These are phyloP conservation scores for Pyrenochaeta sp. DNA, from an alignment of 2,329 filamentous ascomycete genomes.

Conservation along the genomic window DNA sequence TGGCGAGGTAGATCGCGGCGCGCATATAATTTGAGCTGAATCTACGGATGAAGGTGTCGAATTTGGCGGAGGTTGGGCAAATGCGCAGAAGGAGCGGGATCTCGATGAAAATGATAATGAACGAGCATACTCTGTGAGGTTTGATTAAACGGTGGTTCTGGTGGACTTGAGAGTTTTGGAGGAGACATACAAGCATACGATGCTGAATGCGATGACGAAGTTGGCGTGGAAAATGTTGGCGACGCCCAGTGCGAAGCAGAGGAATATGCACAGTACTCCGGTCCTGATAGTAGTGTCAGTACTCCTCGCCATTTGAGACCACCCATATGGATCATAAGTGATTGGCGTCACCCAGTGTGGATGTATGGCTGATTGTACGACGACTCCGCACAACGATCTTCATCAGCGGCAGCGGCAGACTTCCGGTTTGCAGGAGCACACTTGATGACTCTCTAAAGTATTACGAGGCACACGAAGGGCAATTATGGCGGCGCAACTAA, in stretches of 20 bases:
- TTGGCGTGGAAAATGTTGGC: conserved; percentile 72
- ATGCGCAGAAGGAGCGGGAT: conserved; percentile 95
- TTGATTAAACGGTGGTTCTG: conserved; percentile 8
- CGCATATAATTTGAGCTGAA: conserved; percentile 98
- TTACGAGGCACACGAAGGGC: not conserved
- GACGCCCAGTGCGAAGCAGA: conserved; percentile 73
- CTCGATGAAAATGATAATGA: conserved; percentile 66
- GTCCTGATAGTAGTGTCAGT: conserved; percentile 52
- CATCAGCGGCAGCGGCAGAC: not conserved
- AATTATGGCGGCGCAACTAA: conserved; percentile 52
- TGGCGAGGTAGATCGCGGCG: conserved; percentile 81
- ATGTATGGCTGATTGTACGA: conserved; percentile 1
- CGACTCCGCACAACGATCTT: not conserved
- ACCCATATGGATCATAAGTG: too few relatives aligned
- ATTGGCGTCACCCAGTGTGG: not conserved
- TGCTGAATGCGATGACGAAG: conserved; percentile 65
- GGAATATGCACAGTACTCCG: conserved; percentile 68
- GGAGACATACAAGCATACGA: conserved; percentile 58
- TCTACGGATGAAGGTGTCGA: conserved; percentile 87
- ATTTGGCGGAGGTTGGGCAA: conserved; percentile 90
- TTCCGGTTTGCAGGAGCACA: not conserved
- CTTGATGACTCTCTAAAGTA: not conserved
- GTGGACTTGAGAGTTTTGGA: not conserved
- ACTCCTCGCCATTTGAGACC: not conserved
- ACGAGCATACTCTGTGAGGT: conserved; percentile 53